These are phyloP conservation scores for Thuja plicata DNA, from an alignment of 83 land plant species.

Conservation along the genomic window DNA sequence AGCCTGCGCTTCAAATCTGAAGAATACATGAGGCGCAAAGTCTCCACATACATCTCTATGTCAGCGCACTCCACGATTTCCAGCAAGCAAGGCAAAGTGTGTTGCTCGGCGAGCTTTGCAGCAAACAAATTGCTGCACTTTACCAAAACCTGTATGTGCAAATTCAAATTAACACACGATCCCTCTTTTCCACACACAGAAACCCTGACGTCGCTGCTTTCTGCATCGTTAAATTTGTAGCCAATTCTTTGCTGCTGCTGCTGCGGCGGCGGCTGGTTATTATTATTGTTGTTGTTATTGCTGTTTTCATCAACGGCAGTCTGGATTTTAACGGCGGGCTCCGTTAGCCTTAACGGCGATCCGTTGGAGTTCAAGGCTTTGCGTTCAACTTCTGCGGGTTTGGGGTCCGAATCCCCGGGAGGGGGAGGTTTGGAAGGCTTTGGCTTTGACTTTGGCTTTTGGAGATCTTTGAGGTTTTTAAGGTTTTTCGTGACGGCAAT, in stretches of 20 bases:
- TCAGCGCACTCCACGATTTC: conserved; percentile 25
- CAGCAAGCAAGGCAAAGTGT: conserved; percentile 1
- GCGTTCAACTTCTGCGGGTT: background rate
- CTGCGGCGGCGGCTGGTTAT: background rate
- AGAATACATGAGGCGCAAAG: conserved; percentile 22
- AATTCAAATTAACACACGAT: conserved; percentile 4
- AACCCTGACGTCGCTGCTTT: conserved; percentile 24
- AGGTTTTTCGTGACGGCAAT: conserved; percentile 2
- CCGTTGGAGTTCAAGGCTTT: background rate
- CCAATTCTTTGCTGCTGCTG: background rate
- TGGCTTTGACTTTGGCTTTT: background rate
- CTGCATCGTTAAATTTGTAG: conserved; percentile 20
- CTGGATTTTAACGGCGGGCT: background rate
- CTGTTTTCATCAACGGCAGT: background rate
- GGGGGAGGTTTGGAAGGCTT: background rate
- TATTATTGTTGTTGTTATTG: background rate
- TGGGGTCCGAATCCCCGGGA: background rate
- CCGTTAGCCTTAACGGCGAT: background rate
- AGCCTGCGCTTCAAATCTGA: conserved; percentile 21
- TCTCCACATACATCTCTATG: conserved; percentile 23
- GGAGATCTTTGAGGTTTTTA: background rate
- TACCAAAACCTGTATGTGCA: conserved; percentile 19
- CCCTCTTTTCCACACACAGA: conserved; percentile 16
- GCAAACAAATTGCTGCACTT: conserved; percentile 21
- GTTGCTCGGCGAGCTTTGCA: conserved; percentile 22